Evolutionary conservation across 805 yeast genomes (phyloP), one percentile per base, ranked within the genome.

Genomic region (Myxozyma vanderwaltii): DNA sequence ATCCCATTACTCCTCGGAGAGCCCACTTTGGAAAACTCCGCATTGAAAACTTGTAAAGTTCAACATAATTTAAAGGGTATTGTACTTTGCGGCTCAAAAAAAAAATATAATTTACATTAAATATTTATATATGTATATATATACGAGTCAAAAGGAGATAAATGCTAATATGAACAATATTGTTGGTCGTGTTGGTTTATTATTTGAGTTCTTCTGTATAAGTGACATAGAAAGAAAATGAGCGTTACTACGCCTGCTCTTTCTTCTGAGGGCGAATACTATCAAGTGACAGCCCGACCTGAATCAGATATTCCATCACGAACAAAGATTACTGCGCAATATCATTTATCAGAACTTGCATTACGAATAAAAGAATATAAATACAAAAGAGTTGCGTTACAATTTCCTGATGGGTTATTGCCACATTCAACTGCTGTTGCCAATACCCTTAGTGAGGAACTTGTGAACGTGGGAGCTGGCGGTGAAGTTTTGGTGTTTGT

Each of bases 321-420:
- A 46, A 44, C 38, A 68, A 68, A 90, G 8, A 67, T 65, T 10
- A 73, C 79, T 0, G 84, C 85, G 66, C 91, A 89, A 69, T 75
- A 62, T 39, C 39, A 51, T 31, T 45, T 62, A 10, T 8, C 21
- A 4, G 53, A 43, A 12, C 39, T 57, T 36, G 43, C 73, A 70
- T 8, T 17, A 17, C 17, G 12, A 15, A 40, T 68, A 74, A 3
- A 48, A 51, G 2, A 56, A 50, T 29, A 67, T 61, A 71, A 46
- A 77, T 79, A 63, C 36, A 40, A 15, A 13, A 51, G 63, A 26
- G 80, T 91, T 1, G 91, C 98, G 0, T 75, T 94, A 33, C 99
- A 94, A 73, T 92, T 94, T 65, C 98, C 98, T 0, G 99, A 95
- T 71, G 60, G 75, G 4, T 74, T 91, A 38, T 82, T 94, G 1